A percentile compares a stretch with the other conserved stretches of the same genome.
Evolutionary conservation across 495 filamentous ascomycete species (phyloP).

Genomic region (Podospora conica): DNA sequence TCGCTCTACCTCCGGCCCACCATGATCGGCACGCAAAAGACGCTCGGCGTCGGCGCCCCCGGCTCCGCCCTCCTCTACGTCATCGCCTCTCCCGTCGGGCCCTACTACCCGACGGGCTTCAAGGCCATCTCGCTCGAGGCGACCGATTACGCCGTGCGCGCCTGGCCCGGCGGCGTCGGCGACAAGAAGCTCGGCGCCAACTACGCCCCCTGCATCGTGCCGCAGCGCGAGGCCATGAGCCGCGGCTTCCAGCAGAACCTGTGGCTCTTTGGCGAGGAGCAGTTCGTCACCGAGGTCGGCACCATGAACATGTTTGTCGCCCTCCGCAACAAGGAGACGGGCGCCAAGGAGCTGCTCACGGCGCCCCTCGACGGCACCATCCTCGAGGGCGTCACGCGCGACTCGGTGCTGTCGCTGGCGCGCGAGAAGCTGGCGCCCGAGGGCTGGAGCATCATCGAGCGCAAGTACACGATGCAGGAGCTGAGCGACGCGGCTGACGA

Average conservation of each 20-base stretch:
- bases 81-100: conserved; percentile 94
- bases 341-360: conserved; percentile 83
- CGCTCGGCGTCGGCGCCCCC: conserved; percentile 83
- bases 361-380: conserved; percentile 97
- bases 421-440: conserved; percentile 73
- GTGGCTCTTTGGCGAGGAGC: conserved; percentile 92
- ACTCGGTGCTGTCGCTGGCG: conserved; percentile 78
- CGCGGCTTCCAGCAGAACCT: conserved; percentile 96
- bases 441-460: conserved; percentile 83
- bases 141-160: conserved; percentile 88
- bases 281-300: conserved; percentile 91
- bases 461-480: conserved; percentile 83
- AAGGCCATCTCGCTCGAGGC: conserved; percentile 92
- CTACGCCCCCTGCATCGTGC: conserved; percentile 93
- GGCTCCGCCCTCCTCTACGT: conserved; percentile 87
- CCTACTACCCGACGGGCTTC: conserved; percentile 97
- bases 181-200: conserved; percentile 98
- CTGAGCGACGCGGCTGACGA: conserved; percentile 72
- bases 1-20: conserved; percentile 92
- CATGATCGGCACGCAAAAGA: conserved; percentile 93
- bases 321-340: conserved; percentile 71
- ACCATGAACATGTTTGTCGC: conserved; percentile 97
- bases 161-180: conserved; percentile 95
- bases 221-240: conserved; percentile 82
- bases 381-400: conserved; percentile 85